Evolutionary conservation across 108 stramenopile species (phyloP).

Genomic region (Epipyxis sp.): DNA sequence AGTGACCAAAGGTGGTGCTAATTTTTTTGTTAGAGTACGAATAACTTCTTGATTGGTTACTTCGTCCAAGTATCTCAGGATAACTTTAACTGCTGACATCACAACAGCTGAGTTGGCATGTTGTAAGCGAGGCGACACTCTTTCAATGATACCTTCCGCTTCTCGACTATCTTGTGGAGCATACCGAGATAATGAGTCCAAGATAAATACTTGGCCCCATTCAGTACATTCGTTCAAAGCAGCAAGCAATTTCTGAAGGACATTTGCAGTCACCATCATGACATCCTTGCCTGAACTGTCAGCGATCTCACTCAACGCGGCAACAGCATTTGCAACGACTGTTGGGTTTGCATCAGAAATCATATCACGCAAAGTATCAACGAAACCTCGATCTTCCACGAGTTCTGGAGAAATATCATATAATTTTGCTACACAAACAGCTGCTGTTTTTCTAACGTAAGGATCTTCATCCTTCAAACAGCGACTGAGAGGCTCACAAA

Average conservation of each 20-base stretch:
- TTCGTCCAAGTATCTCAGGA: constrained; percentile 88
- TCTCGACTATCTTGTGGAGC: constrained; percentile 58
- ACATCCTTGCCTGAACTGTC: constrained; percentile 89
- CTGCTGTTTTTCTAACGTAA: constrained; percentile 97
- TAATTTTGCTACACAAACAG: constrained; percentile 98
- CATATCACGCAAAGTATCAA: constrained; percentile 88
- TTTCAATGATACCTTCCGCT: constrained; percentile 92
- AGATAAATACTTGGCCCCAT: constrained; percentile 98
- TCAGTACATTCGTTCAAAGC: constrained; percentile 99
- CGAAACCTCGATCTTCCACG: constrained; percentile 92
- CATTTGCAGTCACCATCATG: constrained; percentile 83
- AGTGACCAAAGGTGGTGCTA: constrained; percentile 98
- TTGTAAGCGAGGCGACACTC: constrained; percentile 94
- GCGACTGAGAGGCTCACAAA: constrained; percentile 87
- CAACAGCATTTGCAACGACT: constrained; percentile 98
- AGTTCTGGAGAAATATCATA: constrained; percentile 96
- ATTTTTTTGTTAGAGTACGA: constrained; percentile 63
- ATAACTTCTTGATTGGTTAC: constrained; percentile 61
- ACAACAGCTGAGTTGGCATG: constrained; percentile 99
- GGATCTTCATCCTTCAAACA: constrained; percentile 90
- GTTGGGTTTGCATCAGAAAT: constrained; percentile 92
- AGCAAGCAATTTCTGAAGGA: constrained; percentile 91
- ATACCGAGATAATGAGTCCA: constrained; percentile 95
- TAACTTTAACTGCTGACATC: constrained; percentile 97
- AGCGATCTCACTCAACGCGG: constrained; percentile 94